phyloP scores from a whole-genome alignment of 371 early-diverging fungal species.

The Parasitella parasitica region DNA sequence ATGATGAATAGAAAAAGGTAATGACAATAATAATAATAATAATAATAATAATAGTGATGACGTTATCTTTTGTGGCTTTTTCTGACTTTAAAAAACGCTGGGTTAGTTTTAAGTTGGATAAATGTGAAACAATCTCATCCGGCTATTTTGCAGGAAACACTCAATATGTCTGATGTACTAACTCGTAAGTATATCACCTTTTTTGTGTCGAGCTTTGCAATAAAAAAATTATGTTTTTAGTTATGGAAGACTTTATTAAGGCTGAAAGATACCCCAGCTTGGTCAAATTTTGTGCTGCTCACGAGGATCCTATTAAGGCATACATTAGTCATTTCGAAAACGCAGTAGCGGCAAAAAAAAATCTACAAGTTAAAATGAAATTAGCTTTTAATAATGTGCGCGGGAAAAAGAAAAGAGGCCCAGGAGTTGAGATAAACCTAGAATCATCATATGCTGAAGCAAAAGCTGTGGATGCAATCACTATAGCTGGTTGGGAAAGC shows the following conservation, averaged over 20 bases:
- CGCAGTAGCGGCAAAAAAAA: conserved; percentile 10
- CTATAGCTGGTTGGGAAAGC: not conserved
- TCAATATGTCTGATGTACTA: conserved; percentile 29
- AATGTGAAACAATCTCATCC: conserved; percentile 79
- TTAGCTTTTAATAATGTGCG: not conserved
- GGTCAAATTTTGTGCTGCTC: not conserved
- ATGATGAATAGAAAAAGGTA: not conserved
- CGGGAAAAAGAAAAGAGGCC: conserved; percentile 12
- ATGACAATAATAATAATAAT: not conserved
- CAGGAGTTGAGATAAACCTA: not conserved
- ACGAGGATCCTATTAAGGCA: not conserved
- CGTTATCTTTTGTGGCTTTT: conserved; percentile 5
- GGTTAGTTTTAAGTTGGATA: not conserved
- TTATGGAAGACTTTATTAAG: not conserved
- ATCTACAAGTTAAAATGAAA: conserved; percentile 18
- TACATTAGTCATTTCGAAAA: conserved; percentile 12
- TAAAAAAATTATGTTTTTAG: conserved; percentile 1
- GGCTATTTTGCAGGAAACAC: conserved; percentile 68
- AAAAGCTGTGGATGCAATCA: not conserved
- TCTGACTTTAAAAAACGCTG: conserved; percentile 1
- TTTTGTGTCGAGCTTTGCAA: conserved; percentile 8
- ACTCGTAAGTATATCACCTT: conserved; percentile 1
- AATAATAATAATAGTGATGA: conserved; percentile 5
- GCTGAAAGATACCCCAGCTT: not conserved
- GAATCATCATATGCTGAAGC: not conserved